phyloP scores from a whole-genome alignment of 768 basidiomycete genomes.

The Strobilomyces dryophilus region DNA sequence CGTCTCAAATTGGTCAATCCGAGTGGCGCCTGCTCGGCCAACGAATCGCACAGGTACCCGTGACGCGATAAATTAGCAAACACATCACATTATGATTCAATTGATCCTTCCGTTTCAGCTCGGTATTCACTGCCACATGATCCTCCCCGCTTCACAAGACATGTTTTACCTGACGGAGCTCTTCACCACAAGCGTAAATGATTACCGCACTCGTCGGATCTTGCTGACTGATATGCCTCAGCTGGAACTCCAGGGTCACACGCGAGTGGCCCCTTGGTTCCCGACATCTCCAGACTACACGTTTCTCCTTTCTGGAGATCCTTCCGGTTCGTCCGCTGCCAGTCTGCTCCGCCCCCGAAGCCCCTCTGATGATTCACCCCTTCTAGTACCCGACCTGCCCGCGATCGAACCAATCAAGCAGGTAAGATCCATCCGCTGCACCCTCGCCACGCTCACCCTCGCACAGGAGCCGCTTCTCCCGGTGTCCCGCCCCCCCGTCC shows the following conservation, averaged over 20 bases:
- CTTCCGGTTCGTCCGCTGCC: constrained; percentile 15
- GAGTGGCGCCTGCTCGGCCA: constrained; percentile 42
- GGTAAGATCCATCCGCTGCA: background rate
- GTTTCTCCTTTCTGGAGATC: constrained; percentile 43
- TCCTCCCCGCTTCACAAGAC: constrained; percentile 44
- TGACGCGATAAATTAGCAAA: constrained; percentile 1
- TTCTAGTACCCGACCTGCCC: constrained; percentile 12
- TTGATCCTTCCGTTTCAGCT: constrained; percentile 36
- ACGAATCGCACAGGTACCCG: constrained; percentile 42
- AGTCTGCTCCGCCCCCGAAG: background rate
- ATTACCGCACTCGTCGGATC: background rate
- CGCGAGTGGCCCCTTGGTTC: constrained; percentile 36
- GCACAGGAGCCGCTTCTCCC: background rate
- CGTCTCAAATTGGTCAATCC: constrained; percentile 30
- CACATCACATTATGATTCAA: background rate
- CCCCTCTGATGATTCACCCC: background rate
- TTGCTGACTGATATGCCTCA: constrained; percentile 5
- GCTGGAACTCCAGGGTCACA: constrained; percentile 25
- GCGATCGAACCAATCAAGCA: constrained; percentile 6
- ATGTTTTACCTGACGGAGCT: constrained; percentile 44
- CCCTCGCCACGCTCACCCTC: constrained; percentile 11
- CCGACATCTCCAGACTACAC: constrained; percentile 34
- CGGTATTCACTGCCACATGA: constrained; percentile 55
- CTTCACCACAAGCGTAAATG: constrained; percentile 44
- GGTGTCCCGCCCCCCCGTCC: constrained; percentile 18